A percentile compares a stretch with the other conserved stretches of the same genome.
Evolutionary conservation across 202 grass and related monocot species (phyloP).

Genomic region (Panicum virgatum): DNA sequence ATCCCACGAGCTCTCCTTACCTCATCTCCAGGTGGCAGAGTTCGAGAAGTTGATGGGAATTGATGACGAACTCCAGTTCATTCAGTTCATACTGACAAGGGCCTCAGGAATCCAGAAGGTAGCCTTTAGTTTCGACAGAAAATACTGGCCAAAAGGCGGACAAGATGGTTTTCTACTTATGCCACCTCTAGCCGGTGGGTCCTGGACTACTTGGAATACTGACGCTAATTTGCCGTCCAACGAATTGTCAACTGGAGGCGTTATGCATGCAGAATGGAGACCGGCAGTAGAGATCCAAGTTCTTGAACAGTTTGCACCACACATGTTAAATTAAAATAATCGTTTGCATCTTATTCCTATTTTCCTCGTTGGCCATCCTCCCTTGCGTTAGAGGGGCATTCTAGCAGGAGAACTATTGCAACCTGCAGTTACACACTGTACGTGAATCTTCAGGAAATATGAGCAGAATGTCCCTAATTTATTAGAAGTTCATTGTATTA

Average conservation of each 20-base stretch:
- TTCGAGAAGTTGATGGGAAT: not conserved
- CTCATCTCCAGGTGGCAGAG: not conserved
- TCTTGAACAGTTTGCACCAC: not conserved
- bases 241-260: not conserved
- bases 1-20: not conserved
- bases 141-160: not conserved
- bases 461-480: too few relatives aligned
- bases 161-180: not conserved
- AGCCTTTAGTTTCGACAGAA: not conserved
- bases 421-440: too few relatives aligned
- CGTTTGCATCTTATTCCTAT: not conserved
- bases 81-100: not conserved
- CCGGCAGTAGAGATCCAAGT: not conserved
- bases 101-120: not conserved
- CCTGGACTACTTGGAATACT: not conserved
- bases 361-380: not conserved
- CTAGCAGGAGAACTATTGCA: too few relatives aligned
- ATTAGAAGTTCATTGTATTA: too few relatives aligned
- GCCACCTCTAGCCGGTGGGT: not conserved
- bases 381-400: too few relatives aligned
- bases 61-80: not conserved
- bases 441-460: too few relatives aligned
- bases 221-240: not conserved
- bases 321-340: not conserved
- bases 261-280: not conserved